Evolutionary conservation across 1,139 yeast genomes (phyloP).

Genomic region (Candida albicans): DNA sequence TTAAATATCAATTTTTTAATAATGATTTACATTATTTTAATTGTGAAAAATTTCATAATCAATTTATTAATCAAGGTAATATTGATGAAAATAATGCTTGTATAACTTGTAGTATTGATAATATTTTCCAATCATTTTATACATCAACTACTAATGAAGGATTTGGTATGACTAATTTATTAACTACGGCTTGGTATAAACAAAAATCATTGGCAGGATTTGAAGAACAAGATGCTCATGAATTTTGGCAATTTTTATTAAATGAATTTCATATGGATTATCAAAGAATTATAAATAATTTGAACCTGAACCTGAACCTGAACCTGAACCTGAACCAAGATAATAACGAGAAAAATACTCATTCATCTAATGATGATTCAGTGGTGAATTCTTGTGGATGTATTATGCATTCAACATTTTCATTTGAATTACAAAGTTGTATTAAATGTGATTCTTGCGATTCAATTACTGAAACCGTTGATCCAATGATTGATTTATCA

Average conservation of each 20-base stretch:
- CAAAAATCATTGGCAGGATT: slow-evolving; percentile 87
- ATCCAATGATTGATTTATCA: slow-evolving; percentile 89
- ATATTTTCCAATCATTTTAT: slow-evolving; percentile 66
- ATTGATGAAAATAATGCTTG: slow-evolving; percentile 53
- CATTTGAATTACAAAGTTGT: slow-evolving; percentile 94
- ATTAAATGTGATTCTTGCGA: slow-evolving; percentile 73
- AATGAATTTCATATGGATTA: slow-evolving; percentile 75
- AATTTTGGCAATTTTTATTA: slow-evolving; percentile 86
- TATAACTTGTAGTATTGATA: slow-evolving; percentile 81
- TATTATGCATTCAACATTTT: slow-evolving; percentile 84
- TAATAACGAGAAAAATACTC: too few relatives aligned
- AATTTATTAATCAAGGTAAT: slow-evolving; percentile 22
- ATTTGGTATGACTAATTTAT: slow-evolving; percentile 69
- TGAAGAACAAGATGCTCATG: slow-evolving; percentile 97
- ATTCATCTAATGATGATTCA: background rate
- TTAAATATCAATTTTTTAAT: slow-evolving; percentile 72
- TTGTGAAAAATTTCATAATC: slow-evolving; percentile 29
- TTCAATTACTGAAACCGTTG: slow-evolving; percentile 65
- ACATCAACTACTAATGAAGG: slow-evolving; percentile 58
- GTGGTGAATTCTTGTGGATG: slow-evolving; percentile 54
- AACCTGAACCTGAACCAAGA: too few relatives aligned
- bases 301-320: too few relatives aligned
- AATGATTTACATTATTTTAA: slow-evolving; percentile 55
- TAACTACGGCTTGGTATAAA: slow-evolving; percentile 81
- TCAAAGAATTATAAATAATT: slow-evolving; percentile 24